phyloP scores from a whole-genome alignment of 1,284 basidiomycete species.

The Ganoderma multipileum region DNA sequence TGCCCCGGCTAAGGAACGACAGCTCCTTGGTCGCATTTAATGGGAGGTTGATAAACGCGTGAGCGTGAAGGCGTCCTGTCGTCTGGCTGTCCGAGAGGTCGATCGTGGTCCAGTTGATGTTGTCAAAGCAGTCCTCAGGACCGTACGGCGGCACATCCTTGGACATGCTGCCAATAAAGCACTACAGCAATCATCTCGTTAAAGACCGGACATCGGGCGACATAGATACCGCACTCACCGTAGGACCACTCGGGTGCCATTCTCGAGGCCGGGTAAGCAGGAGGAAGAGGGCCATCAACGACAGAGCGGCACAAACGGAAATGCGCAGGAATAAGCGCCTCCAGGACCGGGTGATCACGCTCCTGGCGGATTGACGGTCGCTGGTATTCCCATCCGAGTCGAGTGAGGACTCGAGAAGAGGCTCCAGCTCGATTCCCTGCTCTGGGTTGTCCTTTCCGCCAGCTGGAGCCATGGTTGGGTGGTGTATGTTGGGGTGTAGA shows the following conservation, averaged over 20 bases:
- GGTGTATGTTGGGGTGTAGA: background rate
- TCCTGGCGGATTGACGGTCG: background rate
- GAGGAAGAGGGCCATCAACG: constrained; percentile 2
- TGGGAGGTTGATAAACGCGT: background rate
- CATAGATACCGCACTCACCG: background rate
- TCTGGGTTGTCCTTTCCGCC: constrained; percentile 40
- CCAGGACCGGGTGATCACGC: background rate
- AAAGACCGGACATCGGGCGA: background rate
- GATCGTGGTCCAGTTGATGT: constrained; percentile 3
- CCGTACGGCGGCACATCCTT: constrained; percentile 1
- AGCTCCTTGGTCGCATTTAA: background rate
- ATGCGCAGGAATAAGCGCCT: background rate
- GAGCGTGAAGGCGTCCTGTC: background rate
- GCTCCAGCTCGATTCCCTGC: background rate
- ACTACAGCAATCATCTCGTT: background rate
- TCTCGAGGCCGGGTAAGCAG: background rate
- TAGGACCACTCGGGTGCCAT: constrained; percentile 1
- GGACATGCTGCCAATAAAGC: background rate
- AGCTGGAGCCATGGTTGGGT: constrained; percentile 38
- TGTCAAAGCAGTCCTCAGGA: background rate
- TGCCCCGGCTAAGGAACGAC: background rate
- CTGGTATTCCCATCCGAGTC: background rate
- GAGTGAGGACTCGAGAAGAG: background rate
- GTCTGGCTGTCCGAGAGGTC: constrained; percentile 3
- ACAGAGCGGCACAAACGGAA: background rate